phyloP scores from a whole-genome alignment of 2,329 filamentous ascomycete genomes.

The Cladosporium colombiae region DNA sequence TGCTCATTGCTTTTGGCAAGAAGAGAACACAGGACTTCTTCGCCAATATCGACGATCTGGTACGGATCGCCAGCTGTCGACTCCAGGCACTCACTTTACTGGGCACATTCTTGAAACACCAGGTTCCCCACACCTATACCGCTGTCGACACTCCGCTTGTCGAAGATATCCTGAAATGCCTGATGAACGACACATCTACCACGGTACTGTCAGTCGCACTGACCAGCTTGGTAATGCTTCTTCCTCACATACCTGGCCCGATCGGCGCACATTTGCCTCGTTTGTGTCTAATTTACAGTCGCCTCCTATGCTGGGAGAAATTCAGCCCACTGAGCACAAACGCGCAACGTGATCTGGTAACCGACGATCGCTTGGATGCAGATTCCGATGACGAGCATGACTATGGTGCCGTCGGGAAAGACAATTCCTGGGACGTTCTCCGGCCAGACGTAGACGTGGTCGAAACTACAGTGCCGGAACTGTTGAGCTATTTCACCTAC shows the following conservation, averaged over 20 bases:
- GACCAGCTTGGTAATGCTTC: constrained; percentile 75
- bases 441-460: constrained; percentile 63
- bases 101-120: constrained; percentile 70
- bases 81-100: constrained; percentile 66
- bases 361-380: constrained; percentile 35
- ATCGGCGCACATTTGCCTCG: constrained; percentile 68
- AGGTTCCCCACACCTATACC: constrained; percentile 77
- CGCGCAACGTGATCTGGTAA: constrained; percentile 37
- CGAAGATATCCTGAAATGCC: constrained; percentile 68
- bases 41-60: constrained; percentile 62
- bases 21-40: constrained; percentile 72
- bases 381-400: constrained; percentile 40
- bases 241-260: constrained; percentile 77
- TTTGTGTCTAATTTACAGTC: constrained; percentile 79
- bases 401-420: constrained; percentile 40
- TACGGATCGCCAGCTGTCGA: constrained; percentile 65
- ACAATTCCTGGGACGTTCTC: constrained; percentile 64
- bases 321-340: constrained; percentile 42
- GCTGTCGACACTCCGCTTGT: constrained; percentile 73
- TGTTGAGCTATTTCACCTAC: constrained; percentile 76
- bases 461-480: constrained; percentile 63
- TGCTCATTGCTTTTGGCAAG: constrained; percentile 62
- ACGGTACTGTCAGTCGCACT: constrained; percentile 74
- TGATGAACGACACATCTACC: constrained; percentile 76
- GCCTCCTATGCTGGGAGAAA: constrained; percentile 76